Conservation (phyloP, 148 eudicot species). For the Cornus kousa region DNA sequence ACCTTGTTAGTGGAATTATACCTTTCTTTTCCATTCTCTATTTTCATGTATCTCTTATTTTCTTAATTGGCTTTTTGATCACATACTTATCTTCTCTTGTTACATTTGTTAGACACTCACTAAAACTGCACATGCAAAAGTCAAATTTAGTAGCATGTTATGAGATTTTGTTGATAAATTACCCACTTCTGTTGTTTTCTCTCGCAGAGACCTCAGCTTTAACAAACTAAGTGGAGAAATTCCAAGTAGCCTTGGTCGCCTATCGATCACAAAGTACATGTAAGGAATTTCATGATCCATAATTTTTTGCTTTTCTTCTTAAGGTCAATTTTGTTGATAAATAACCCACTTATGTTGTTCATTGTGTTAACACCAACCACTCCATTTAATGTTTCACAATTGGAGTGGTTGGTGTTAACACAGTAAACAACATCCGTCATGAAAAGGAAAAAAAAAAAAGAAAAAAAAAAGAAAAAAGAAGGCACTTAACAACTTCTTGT, state of each 20-base stretch:
- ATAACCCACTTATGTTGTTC: no score
- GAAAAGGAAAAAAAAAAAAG: no score
- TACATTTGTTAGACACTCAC: neutral
- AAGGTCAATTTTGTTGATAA: neutral
- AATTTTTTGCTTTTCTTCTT: neutral
- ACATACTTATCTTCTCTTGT: neutral
- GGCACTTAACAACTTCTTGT: no score
- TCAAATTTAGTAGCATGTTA: no score
- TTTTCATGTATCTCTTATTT: neutral
- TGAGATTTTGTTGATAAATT: no score
- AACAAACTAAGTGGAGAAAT: constrained; percentile 39
- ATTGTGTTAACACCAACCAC: no score
- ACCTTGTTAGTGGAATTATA: constrained; percentile 20
- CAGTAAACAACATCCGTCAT: no score
- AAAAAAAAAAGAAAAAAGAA: no score
- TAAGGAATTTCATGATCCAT: constrained; percentile 13
- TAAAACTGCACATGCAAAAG: neutral
- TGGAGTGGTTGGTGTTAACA: no score
- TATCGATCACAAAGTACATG: constrained; percentile 19
- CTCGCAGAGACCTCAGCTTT: constrained; percentile 37
- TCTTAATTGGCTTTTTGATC: neutral
- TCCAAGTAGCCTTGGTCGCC: constrained; percentile 7
- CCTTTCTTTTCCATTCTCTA: neutral
- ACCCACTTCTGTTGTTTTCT: neutral
- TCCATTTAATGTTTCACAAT: no score